These are phyloP conservation scores for Yarrowia sp. DNA, from an alignment of 805 yeast species.

Conservation along the genomic window DNA sequence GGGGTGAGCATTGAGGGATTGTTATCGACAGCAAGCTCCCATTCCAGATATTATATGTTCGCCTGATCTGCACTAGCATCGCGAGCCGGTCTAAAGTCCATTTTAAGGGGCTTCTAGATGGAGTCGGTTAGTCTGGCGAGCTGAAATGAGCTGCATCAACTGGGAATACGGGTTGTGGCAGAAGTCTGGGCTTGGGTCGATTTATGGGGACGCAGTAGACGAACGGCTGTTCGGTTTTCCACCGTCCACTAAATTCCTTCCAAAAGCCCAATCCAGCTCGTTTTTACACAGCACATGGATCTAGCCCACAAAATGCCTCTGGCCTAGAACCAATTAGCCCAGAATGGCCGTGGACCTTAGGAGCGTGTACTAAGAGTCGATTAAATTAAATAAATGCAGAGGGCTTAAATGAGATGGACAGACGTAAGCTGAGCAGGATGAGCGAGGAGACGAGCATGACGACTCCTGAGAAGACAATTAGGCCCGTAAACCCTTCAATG, in stretches of 20 bases:
- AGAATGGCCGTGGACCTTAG: background rate
- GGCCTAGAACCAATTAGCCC: background rate
- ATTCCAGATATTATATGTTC: background rate
- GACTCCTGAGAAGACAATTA: slow-evolving; percentile 40
- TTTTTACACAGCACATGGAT: background rate
- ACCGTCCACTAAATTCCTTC: background rate
- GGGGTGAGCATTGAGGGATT: background rate
- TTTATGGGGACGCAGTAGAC: no score
- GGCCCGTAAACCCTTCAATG: slow-evolving; percentile 31
- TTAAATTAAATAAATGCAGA: slow-evolving; percentile 30
- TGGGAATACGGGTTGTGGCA: no score
- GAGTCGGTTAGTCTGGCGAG: background rate
- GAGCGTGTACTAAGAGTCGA: background rate
- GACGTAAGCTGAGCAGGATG: slow-evolving; percentile 29
- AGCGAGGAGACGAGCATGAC: slow-evolving; percentile 33
- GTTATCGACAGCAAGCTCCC: background rate
- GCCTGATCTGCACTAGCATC: background rate
- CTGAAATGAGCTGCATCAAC: background rate
- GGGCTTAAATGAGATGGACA: slow-evolving; percentile 29
- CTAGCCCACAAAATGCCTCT: background rate
- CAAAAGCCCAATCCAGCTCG: background rate
- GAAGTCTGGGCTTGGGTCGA: no score
- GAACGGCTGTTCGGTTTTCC: no score
- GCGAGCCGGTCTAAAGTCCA: background rate
- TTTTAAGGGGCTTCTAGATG: background rate